These are phyloP conservation scores for Salvia miltiorrhiza DNA, from an alignment of 257 asterid genomes.

Conservation along the genomic window DNA sequence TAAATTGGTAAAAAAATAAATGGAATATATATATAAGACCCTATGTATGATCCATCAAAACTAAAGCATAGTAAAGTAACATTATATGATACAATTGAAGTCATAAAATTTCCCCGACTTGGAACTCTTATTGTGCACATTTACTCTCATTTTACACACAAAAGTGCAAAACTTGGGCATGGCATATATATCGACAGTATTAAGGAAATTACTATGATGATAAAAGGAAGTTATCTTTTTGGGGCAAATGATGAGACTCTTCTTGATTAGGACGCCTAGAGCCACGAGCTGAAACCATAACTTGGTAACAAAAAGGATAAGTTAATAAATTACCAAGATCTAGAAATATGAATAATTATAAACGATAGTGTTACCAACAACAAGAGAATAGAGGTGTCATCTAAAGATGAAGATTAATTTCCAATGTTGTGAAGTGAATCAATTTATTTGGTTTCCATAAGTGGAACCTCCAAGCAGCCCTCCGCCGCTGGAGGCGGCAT, in stretches of 20 bases:
- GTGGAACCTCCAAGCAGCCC: conserved; percentile 60
- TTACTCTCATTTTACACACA: conserved; percentile 17
- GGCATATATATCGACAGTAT: conserved; percentile 4
- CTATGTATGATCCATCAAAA: neutral
- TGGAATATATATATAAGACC: neutral
- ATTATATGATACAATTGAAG: neutral
- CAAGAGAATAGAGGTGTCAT: neutral
- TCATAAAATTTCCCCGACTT: neutral
- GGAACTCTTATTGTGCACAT: conserved; percentile 14
- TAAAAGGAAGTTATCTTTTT: conserved; percentile 17
- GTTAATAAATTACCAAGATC: conserved; percentile 4
- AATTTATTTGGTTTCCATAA: conserved; percentile 48
- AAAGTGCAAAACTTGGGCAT: conserved; percentile 15
- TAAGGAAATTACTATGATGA: neutral
- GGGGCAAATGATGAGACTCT: conserved; percentile 26
- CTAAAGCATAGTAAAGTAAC: neutral
- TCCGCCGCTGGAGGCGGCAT: conserved; percentile 31
- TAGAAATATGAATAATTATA: neutral
- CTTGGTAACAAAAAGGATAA: neutral
- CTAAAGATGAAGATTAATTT: neutral
- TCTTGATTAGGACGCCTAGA: conserved; percentile 25
- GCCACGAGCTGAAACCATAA: conserved; percentile 27
- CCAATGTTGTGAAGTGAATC: neutral
- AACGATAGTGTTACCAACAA: conserved; percentile 15
- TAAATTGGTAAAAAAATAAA: neutral